Conservation (phyloP, 768 basidiomycete genomes). For the Coprinopsis strossmayeri region DNA sequence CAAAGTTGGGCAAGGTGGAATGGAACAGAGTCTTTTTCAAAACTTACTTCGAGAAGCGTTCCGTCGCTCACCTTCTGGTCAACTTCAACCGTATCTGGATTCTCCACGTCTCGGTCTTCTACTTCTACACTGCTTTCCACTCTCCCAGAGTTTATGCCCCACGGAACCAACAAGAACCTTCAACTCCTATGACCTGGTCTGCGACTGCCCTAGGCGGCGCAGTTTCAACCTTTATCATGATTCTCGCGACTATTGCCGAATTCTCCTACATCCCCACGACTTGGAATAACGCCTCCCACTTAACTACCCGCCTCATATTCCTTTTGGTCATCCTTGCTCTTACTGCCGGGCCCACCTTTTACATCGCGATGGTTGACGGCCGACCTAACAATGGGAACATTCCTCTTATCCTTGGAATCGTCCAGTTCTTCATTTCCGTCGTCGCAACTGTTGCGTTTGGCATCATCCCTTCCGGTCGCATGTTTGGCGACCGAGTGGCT, state of each 20-base stretch:
- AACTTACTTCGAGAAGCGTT: constrained; percentile 97
- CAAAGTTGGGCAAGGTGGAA: constrained; percentile 85
- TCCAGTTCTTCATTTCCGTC: constrained; percentile 90
- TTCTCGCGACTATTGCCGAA: constrained; percentile 87
- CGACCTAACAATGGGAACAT: constrained; percentile 51
- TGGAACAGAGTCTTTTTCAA: constrained; percentile 98
- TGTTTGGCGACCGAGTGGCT: constrained; percentile 98
- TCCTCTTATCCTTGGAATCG: constrained; percentile 87
- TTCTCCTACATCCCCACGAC: constrained; percentile 97
- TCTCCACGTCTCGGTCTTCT: constrained; percentile 87
- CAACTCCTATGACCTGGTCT: constrained; percentile 90
- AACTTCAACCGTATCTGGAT: constrained; percentile 99
- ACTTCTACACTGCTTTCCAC: constrained; percentile 98
- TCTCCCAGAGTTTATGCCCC: constrained; percentile 88
- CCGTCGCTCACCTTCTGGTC: constrained; percentile 86
- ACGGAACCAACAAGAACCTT: constrained; percentile 54
- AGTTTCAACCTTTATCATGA: constrained; percentile 91
- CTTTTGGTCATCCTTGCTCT: constrained; percentile 87
- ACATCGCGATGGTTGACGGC: constrained; percentile 81
- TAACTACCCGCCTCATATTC: constrained; percentile 90
- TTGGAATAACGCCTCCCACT: constrained; percentile 98
- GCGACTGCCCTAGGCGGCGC: constrained; percentile 94
- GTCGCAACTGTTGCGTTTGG: constrained; percentile 78
- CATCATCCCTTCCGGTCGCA: constrained; percentile 89
- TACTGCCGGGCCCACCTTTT: constrained; percentile 90